These are phyloP conservation scores for Ochetophila trinervis DNA, from an alignment of 306 rosid species.

Conservation along the genomic window DNA sequence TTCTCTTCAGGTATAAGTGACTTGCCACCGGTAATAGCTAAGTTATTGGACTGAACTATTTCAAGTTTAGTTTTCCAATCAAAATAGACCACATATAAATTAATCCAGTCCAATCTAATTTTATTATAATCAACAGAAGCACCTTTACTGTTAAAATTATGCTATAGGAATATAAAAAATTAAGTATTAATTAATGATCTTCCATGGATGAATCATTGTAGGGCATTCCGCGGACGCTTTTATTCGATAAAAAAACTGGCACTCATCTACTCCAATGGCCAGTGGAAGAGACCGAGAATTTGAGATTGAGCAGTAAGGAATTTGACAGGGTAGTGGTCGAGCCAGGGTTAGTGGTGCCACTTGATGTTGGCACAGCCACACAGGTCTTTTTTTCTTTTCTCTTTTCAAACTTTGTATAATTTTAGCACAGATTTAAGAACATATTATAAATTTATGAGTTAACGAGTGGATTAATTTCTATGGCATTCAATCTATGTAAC, in stretches of 20 bases:
- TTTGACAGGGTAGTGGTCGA: slow-evolving; percentile 43
- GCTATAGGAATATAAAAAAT: too few species aligned
- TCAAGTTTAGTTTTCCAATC: too few species aligned
- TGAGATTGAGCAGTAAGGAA: slow-evolving; percentile 49
- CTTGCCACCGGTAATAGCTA: too few species aligned
- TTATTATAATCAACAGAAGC: too few species aligned
- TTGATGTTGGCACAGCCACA: slow-evolving; percentile 61
- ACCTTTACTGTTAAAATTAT: too few species aligned
- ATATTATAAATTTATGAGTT: background rate
- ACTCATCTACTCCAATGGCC: slow-evolving; percentile 85
- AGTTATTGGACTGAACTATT: too few species aligned
- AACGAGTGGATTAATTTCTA: background rate
- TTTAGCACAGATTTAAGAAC: background rate
- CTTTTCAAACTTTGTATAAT: background rate
- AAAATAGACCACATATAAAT: too few species aligned
- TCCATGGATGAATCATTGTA: slow-evolving; percentile 4
- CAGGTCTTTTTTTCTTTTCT: slow-evolving; percentile 46
- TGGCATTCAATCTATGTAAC: slow-evolving; percentile 17
- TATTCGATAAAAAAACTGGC: slow-evolving; percentile 61
- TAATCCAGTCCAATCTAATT: too few species aligned
- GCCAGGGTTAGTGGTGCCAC: slow-evolving; percentile 62
- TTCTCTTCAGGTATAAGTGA: too few species aligned
- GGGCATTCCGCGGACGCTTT: slow-evolving; percentile 80
- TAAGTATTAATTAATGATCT: too few species aligned
- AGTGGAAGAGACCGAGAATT: slow-evolving; percentile 58